These are phyloP conservation scores for Celoporthe dispersa DNA, from an alignment of 2,329 filamentous ascomycete genomes.

Conservation along the genomic window DNA sequence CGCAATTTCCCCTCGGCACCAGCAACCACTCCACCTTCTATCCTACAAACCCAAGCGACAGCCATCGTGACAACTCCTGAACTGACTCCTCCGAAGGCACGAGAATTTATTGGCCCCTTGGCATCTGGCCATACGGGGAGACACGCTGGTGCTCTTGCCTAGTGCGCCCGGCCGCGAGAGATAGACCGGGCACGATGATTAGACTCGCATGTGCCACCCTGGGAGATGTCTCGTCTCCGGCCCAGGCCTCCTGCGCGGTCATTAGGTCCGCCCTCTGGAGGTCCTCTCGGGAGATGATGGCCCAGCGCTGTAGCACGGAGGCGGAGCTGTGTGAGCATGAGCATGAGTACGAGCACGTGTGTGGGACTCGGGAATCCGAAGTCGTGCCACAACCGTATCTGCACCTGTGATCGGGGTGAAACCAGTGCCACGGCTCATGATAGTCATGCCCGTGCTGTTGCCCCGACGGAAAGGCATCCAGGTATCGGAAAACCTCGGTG, in stretches of 20 bases:
- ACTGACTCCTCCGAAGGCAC: neutral
- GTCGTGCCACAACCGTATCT: constrained; percentile 4
- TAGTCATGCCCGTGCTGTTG: neutral
- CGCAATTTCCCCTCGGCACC: constrained; percentile 20
- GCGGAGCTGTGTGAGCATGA: constrained; percentile 6
- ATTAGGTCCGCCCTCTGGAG: neutral
- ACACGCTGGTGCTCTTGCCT: neutral
- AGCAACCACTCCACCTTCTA: constrained; percentile 18
- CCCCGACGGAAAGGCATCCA: constrained; percentile 8
- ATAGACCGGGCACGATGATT: neutral
- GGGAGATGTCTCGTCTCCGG: neutral
- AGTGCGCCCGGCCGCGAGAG: neutral
- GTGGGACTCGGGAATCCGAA: neutral
- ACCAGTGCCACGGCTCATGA: neutral
- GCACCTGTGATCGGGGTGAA: neutral
- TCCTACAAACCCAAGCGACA: constrained; percentile 8
- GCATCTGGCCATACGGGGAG: neutral
- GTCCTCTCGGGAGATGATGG: neutral
- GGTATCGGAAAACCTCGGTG: constrained; percentile 10
- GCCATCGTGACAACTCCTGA: constrained; percentile 8
- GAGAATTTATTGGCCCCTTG: neutral
- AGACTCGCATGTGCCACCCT: neutral
- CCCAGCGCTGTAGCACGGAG: neutral
- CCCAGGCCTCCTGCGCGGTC: neutral
- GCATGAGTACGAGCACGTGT: neutral